phyloP scores from a whole-genome alignment of 441 rosid genomes.

The Adansonia grandidieri region DNA sequence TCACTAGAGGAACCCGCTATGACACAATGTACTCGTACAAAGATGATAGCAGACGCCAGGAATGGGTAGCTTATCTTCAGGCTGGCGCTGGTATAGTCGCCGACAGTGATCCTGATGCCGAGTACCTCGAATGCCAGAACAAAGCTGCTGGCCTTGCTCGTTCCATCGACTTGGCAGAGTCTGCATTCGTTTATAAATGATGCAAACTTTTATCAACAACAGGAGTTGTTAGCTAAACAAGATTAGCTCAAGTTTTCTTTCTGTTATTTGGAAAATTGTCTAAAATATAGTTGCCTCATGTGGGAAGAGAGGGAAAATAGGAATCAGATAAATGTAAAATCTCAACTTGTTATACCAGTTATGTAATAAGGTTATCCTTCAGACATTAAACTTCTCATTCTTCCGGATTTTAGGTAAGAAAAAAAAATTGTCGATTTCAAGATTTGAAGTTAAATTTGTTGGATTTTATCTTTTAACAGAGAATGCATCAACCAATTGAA shows the following conservation, averaged over 20 bases:
- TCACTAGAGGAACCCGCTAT: constrained; percentile 57
- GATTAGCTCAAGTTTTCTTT: constrained; percentile 1
- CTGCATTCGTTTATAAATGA: constrained; percentile 53
- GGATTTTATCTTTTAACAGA: too few relatives aligned
- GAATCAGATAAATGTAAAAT: neutral
- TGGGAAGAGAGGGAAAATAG: neutral
- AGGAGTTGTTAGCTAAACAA: neutral
- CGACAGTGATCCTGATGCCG: constrained; percentile 72
- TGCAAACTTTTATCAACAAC: neutral
- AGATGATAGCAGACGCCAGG: constrained; percentile 49
- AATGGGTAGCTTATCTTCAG: constrained; percentile 86
- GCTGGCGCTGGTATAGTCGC: constrained; percentile 82
- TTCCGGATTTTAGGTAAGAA: too few relatives aligned
- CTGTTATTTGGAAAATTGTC: neutral
- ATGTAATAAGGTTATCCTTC: neutral
- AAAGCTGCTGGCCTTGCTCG: constrained; percentile 83
- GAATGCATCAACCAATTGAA: too few relatives aligned
- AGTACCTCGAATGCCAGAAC: constrained; percentile 65
- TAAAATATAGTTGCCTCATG: neutral
- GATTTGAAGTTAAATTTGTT: too few relatives aligned
- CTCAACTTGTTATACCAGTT: neutral
- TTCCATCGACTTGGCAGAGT: constrained; percentile 82
- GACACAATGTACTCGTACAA: constrained; percentile 71
- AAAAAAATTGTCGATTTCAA: too few relatives aligned
- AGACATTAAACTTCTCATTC: too few relatives aligned